Conservation (phyloP, 495 filamentous ascomycete genomes). For the Neurospora sp. region DNA sequence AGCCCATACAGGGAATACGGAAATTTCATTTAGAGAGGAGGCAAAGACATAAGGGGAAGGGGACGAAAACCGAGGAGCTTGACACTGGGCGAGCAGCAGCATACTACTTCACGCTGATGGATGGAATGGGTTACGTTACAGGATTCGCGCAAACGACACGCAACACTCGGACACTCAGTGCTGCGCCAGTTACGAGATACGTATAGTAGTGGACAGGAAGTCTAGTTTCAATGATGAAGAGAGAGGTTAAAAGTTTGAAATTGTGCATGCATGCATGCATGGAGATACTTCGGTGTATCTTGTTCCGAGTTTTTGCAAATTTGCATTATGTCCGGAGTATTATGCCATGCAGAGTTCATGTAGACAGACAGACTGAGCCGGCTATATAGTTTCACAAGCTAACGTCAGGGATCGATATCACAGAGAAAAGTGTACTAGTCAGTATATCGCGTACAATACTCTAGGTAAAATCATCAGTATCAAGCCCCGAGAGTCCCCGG, state of each 20-base stretch:
- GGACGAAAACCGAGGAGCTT: background rate
- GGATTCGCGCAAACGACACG: background rate
- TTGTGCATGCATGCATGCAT: background rate
- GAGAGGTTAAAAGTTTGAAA: background rate
- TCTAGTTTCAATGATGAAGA: background rate
- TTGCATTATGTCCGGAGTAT: no score
- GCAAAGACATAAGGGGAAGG: background rate
- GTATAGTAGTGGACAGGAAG: background rate
- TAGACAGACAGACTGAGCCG: no score
- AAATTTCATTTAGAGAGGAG: no score
- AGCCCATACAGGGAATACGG: no score
- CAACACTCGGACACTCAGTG: background rate
- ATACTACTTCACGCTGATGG: background rate
- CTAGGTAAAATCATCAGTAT: no score
- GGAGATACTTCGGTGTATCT: background rate
- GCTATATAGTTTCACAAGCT: no score
- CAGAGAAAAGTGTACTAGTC: no score
- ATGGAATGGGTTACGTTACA: background rate
- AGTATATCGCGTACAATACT: no score
- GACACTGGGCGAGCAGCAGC: no score
- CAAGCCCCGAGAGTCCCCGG: no score
- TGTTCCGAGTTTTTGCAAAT: background rate
- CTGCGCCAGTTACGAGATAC: background rate
- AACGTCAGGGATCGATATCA: no score
- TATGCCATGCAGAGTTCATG: no score